phyloP scores from a whole-genome alignment of 257 asterid genomes.

The Parsonsia alboflavescens region DNA sequence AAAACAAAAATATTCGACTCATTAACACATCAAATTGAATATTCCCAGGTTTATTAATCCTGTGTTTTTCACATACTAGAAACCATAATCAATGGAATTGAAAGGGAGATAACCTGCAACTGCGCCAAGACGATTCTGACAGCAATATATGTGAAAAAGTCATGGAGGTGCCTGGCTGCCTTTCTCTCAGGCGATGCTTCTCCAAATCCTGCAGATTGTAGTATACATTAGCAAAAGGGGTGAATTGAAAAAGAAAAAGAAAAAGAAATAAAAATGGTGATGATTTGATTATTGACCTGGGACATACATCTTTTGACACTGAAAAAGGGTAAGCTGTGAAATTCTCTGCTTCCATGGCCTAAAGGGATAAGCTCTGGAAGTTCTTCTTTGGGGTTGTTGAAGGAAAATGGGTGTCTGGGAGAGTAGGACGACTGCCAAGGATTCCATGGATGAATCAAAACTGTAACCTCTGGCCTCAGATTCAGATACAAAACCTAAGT shows the following conservation, averaged over 20 bases:
- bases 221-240: not conserved
- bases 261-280: not conserved
- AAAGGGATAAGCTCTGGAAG: slow-evolving; percentile 19
- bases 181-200: slow-evolving; percentile 85
- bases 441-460: slow-evolving; percentile 33
- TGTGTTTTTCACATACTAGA: not conserved
- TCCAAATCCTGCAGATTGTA: slow-evolving; percentile 56
- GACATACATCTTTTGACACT: slow-evolving; percentile 82
- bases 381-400: slow-evolving; percentile 23
- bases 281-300: slow-evolving; percentile 54
- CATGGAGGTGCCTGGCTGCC: slow-evolving; percentile 73
- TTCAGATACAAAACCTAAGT: not conserved
- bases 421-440: slow-evolving; percentile 25
- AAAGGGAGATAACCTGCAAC: slow-evolving; percentile 48
- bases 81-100: not conserved
- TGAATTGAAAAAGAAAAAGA: not conserved
- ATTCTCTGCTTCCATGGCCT: slow-evolving; percentile 32
- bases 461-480: not conserved
- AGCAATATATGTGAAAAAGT: slow-evolving; percentile 75
- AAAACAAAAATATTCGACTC: not conserved
- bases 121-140: slow-evolving; percentile 68
- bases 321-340: slow-evolving; percentile 32
- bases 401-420: slow-evolving; percentile 26
- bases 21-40: not conserved
- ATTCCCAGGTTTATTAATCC: not conserved